Evolutionary conservation across 768 basidiomycete genomes (phyloP).

Genomic region (Hericium alpestre): DNA sequence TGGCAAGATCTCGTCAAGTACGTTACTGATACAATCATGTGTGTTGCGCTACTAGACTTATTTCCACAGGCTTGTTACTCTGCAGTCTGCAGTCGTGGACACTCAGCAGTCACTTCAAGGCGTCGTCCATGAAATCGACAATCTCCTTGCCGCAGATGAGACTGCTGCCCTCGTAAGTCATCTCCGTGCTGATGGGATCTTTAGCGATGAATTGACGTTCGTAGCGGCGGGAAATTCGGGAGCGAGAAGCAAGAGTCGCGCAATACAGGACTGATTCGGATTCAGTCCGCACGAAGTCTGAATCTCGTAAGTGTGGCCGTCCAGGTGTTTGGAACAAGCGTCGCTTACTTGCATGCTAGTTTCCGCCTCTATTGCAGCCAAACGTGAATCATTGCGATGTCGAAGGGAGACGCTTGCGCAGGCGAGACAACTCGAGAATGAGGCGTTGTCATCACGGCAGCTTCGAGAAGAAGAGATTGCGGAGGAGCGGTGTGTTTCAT

Average conservation of each 20-base stretch:
- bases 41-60: neutral
- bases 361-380: too few relatives aligned
- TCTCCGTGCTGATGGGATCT: neutral
- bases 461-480: slow-evolving; percentile 21
- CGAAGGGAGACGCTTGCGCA: neutral
- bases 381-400: too few relatives aligned
- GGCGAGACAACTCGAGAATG: neutral
- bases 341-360: too few relatives aligned
- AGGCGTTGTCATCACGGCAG: neutral
- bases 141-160: slow-evolving; percentile 24
- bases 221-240: slow-evolving; percentile 60
- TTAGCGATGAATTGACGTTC: slow-evolving; percentile 2
- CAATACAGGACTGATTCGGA: slow-evolving; percentile 14
- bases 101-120: slow-evolving; percentile 38
- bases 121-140: slow-evolving; percentile 37
- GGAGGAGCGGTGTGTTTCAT: slow-evolving; percentile 19
- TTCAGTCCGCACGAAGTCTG: slow-evolving; percentile 22
- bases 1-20: slow-evolving; percentile 70
- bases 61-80: slow-evolving; percentile 34
- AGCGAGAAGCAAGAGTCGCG: slow-evolving; percentile 51
- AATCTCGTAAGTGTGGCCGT: slow-evolving; percentile 26
- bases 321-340: too few relatives aligned
- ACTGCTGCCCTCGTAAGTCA: slow-evolving; percentile 6
- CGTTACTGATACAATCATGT: slow-evolving; percentile 14
- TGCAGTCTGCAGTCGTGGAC: slow-evolving; percentile 44